These are phyloP conservation scores for Taiwanofungus camphoratus DNA, from an alignment of 1,284 basidiomycete species.

Conservation along the genomic window DNA sequence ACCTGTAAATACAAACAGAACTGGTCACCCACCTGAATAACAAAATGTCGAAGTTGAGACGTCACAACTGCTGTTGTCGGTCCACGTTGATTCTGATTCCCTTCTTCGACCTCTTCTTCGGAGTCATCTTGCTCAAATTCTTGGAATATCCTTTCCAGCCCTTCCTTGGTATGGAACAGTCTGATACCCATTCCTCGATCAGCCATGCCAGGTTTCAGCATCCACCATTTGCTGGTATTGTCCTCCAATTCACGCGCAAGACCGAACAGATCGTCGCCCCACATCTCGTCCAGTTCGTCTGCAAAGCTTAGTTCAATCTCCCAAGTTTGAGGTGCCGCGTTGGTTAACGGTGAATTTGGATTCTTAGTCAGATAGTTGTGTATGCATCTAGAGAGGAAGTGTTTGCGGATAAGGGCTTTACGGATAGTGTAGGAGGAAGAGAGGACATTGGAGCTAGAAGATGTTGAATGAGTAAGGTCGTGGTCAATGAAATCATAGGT, in stretches of 20 bases:
- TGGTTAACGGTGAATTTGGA: conserved; percentile 46
- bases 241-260: conserved; percentile 60
- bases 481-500: conserved; percentile 83
- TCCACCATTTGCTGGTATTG: conserved; percentile 67
- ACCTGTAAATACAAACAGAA: not conserved
- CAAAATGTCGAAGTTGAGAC: conserved; percentile 93
- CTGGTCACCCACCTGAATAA: conserved; percentile 74
- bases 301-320: conserved; percentile 87
- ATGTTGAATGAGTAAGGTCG: conserved; percentile 48
- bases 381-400: conserved; percentile 81
- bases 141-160: conserved; percentile 76
- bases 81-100: conserved; percentile 24
- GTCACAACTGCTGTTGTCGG: conserved; percentile 60
- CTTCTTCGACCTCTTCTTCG: conserved; percentile 33
- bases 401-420: conserved; percentile 93
- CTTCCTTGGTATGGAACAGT: conserved; percentile 78
- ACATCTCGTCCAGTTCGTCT: conserved; percentile 94
- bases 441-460: conserved; percentile 37
- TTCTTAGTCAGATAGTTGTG: conserved; percentile 74
- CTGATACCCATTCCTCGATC: conserved; percentile 95
- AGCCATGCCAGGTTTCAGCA: conserved; percentile 96
- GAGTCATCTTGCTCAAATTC: conserved; percentile 70
- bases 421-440: conserved; percentile 88
- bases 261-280: conserved; percentile 92
- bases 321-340: conserved; percentile 76